phyloP scores from a whole-genome alignment of 345 rosid species.

The Populus nigra region DNA sequence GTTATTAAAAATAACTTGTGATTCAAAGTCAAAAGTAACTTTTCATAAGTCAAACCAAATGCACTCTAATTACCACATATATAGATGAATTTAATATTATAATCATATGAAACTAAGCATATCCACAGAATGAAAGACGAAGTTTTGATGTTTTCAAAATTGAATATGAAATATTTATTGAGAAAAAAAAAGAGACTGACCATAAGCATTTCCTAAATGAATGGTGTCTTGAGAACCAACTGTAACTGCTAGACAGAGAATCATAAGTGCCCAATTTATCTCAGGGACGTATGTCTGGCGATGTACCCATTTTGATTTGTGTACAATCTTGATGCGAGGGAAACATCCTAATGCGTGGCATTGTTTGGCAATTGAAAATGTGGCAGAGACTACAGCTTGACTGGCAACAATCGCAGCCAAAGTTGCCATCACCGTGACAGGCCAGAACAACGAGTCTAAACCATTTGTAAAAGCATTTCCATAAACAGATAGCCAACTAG shows the following conservation, averaged over 20 bases:
- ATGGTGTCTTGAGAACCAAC: slow-evolving; percentile 56
- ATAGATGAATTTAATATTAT: too few relatives aligned
- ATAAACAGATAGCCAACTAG: slow-evolving; percentile 3
- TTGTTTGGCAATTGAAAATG: slow-evolving; percentile 79
- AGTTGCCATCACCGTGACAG: slow-evolving; percentile 64
- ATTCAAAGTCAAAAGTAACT: too few relatives aligned
- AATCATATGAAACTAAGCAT: neutral
- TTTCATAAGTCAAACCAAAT: too few relatives aligned
- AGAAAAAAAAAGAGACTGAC: slow-evolving; percentile 36
- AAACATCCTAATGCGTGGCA: slow-evolving; percentile 88
- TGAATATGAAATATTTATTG: neutral
- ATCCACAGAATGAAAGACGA: neutral
- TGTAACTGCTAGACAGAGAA: slow-evolving; percentile 70
- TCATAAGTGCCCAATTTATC: slow-evolving; percentile 92
- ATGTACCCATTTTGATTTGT: slow-evolving; percentile 72
- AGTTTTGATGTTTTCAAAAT: neutral
- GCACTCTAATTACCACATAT: too few relatives aligned
- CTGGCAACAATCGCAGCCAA: slow-evolving; percentile 81
- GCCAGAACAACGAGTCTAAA: slow-evolving; percentile 76
- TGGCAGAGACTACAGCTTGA: slow-evolving; percentile 73
- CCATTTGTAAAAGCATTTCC: slow-evolving; percentile 12
- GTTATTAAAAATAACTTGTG: too few relatives aligned
- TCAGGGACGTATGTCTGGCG: slow-evolving; percentile 91
- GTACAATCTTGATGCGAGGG: slow-evolving; percentile 88
- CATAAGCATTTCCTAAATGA: slow-evolving; percentile 77